These are phyloP conservation scores for Huiozyma naganishii DNA, from an alignment of 805 yeast species.

Conservation along the genomic window DNA sequence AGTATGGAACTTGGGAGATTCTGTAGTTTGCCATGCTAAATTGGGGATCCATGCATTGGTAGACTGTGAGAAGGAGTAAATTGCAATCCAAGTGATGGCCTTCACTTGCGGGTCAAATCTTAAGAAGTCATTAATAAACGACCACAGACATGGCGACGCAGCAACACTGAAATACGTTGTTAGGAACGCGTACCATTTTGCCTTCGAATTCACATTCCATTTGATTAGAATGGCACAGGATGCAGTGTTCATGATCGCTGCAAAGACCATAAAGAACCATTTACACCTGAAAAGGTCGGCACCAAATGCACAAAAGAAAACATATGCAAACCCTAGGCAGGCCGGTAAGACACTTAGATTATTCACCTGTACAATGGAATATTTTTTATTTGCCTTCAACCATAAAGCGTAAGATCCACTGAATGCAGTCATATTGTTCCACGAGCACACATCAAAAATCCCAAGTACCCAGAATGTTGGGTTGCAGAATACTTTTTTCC, in stretches of 20 bases:
- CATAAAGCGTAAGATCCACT: conserved; percentile 52
- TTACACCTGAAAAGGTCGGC: conserved; percentile 41
- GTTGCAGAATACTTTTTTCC: conserved; percentile 42
- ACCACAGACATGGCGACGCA: conserved; percentile 50
- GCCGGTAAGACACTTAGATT: conserved; percentile 47
- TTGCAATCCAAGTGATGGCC: conserved; percentile 45
- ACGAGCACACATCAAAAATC: conserved; percentile 46
- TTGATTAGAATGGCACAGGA: conserved; percentile 46
- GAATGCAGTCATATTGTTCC: conserved; percentile 50
- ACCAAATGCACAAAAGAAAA: conserved; percentile 36
- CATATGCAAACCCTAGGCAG: conserved; percentile 44
- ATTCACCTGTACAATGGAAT: conserved; percentile 36
- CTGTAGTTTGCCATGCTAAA: conserved; percentile 43
- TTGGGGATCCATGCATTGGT: conserved; percentile 51
- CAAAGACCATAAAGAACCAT: conserved; percentile 43
- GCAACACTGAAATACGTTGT: conserved; percentile 53
- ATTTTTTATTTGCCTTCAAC: conserved; percentile 42
- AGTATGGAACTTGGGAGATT: conserved; percentile 44
- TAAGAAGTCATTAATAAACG: conserved; percentile 47
- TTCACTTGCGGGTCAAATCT: conserved; percentile 46
- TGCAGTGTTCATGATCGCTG: conserved; percentile 42
- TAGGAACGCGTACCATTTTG: conserved; percentile 57
- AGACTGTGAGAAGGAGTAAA: conserved; percentile 48
- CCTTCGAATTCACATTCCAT: conserved; percentile 47
- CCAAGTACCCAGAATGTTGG: conserved; percentile 49